Evolutionary conservation across 2,329 filamentous ascomycete genomes (phyloP).

Genomic region (Zarea fungicola): DNA sequence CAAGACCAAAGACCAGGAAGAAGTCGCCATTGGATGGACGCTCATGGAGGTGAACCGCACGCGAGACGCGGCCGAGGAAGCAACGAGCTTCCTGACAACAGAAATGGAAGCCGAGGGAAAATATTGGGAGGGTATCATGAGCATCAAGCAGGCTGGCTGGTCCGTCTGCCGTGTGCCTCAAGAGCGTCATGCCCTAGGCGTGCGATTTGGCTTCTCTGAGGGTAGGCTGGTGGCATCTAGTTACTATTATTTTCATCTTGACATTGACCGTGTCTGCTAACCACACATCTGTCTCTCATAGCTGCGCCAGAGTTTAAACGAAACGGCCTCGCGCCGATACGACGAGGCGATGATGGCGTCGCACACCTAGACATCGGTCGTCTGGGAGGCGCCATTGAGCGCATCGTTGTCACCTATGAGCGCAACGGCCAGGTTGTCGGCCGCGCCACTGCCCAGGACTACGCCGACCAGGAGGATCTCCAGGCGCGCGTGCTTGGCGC

Average conservation of each 20-base stretch:
- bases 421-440: conserved; percentile 55
- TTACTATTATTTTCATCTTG: no score
- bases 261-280: conserved; percentile 4
- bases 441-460: conserved; percentile 45
- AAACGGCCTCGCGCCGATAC: conserved; percentile 75
- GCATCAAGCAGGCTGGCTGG: conserved; percentile 81
- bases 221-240: no score
- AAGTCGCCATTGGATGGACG: conserved; percentile 65
- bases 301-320: conserved; percentile 55
- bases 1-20: conserved; percentile 51
- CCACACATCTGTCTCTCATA: conserved; percentile 29
- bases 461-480: conserved; percentile 38
- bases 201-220: conserved; percentile 86
- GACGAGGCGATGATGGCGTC: conserved; percentile 67
- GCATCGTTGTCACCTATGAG: conserved; percentile 63
- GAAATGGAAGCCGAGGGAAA: conserved; percentile 76
- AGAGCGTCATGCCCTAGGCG: conserved; percentile 69
- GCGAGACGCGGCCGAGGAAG: conserved; percentile 66
- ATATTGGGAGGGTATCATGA: conserved; percentile 85
- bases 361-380: conserved; percentile 65
- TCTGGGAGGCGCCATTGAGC: conserved; percentile 47
- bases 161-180: conserved; percentile 71
- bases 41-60: conserved; percentile 71
- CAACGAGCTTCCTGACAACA: conserved; percentile 65
- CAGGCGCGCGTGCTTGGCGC: conserved; percentile 68